Base-by-base conservation (phyloP, 192 early-diverging fungal genomes). In the Pilobolus umbonatus region DNA sequence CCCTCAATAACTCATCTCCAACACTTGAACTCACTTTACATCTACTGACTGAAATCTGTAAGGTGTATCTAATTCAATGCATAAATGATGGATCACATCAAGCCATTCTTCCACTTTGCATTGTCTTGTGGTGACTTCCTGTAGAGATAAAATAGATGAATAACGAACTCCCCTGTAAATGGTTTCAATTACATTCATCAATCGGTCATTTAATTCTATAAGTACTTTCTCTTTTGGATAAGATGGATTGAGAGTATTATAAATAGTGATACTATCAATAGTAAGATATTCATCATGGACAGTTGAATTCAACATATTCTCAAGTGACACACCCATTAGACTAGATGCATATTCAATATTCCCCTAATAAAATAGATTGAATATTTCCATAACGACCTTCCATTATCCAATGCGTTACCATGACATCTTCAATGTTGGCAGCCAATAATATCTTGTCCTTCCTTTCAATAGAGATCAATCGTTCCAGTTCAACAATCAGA, bases 381-480 rank as follows among this genome's bases (percentile, higher is more conserved):
- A n/a, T n/a, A n/a, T n/a, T n/a, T n/a, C n/a, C n/a, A n/a, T n/a
- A n/a, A n/a, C n/a, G n/a, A n/a, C n/a, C n/a, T n/a, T n/a, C n/a
- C n/a, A 36, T 35, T 14, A 40, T 48, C n/a, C 17, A 26, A n/a
- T n/a, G n/a, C n/a, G 39, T 55, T 72, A 73, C 78, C 72, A 80
- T 70, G 14, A 71, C 50, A 61, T 80, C 78, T 60, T 77, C 72
- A 38, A 80, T 75, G 51, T 76, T 70, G 4, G 78, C 78, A 17
- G 69, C 55, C 19, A 80, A 52, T 22, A 72, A 28, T 6, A 42
- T 51, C 25, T 74, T 70, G 19, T 70, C 72, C 43, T 61, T 45
- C 42, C 46, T 39, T 34, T 65, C 75, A 2, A 72, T 57, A 21
- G 49, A 17, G 5, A 76, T 73, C 24, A 69, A 54, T 15, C 61